These are phyloP conservation scores for Penicillium cosmopolitanum DNA, from an alignment of 495 filamentous ascomycete species.

Conservation along the genomic window DNA sequence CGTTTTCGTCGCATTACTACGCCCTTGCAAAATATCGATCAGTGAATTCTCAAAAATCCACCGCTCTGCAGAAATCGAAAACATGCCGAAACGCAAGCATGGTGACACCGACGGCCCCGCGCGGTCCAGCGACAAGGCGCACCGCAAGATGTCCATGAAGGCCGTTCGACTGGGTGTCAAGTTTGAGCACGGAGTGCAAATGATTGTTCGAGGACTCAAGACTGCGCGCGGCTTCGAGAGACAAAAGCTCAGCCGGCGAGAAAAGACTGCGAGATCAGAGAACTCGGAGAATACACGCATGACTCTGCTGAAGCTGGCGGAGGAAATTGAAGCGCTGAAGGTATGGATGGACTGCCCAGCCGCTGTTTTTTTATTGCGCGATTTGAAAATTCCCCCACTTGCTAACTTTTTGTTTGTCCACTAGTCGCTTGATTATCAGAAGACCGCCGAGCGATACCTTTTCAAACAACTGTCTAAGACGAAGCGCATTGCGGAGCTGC, in stretches of 20 bases:
- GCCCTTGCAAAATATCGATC: background rate
- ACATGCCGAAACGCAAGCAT: slow-evolving; percentile 55
- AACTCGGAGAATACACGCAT: slow-evolving; percentile 44
- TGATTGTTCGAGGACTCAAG: slow-evolving; percentile 72
- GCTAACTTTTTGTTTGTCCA: background rate
- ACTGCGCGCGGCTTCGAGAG: slow-evolving; percentile 84
- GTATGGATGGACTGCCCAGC: slow-evolving; percentile 36
- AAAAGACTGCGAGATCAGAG: slow-evolving; percentile 64
- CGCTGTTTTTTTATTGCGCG: background rate
- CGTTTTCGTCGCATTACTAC: background rate
- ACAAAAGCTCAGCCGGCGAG: slow-evolving; percentile 79
- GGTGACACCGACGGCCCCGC: slow-evolving; percentile 35
- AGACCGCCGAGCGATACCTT: slow-evolving; percentile 69
- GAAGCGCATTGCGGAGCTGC: slow-evolving; percentile 65
- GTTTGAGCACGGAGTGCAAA: slow-evolving; percentile 59
- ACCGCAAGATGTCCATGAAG: slow-evolving; percentile 37
- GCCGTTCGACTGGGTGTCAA: slow-evolving; percentile 52
- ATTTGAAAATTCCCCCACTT: background rate
- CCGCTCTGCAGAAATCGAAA: background rate
- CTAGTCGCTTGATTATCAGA: slow-evolving; percentile 65
- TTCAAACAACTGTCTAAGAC: slow-evolving; percentile 74
- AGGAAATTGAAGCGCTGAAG: slow-evolving; percentile 78
- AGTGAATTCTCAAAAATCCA: background rate
- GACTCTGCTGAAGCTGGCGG: slow-evolving; percentile 60
- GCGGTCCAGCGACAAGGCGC: slow-evolving; percentile 20